phyloP scores from a whole-genome alignment of 345 rosid genomes.

The Capsella bursapastoris region DNA sequence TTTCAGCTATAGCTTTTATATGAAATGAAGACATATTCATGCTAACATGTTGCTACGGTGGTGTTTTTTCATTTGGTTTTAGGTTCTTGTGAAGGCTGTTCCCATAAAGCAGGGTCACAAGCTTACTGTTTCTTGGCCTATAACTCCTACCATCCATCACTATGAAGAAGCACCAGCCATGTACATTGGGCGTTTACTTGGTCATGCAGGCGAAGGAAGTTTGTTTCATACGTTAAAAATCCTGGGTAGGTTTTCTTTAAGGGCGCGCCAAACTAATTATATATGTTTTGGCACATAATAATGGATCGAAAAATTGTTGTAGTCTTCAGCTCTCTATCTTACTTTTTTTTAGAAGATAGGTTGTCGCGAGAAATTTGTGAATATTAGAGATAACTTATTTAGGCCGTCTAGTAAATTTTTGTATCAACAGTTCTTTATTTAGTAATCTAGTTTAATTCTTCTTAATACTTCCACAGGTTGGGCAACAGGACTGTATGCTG shows the following conservation, averaged over 20 bases:
- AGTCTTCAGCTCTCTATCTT: not conserved
- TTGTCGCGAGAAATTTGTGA: not conserved
- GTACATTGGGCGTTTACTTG: conserved; percentile 77
- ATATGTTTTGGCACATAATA: not conserved
- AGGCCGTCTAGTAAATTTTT: not conserved
- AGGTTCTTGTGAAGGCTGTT: conserved; percentile 80
- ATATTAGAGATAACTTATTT: not conserved
- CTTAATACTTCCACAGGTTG: conserved; percentile 57
- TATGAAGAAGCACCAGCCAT: conserved; percentile 84
- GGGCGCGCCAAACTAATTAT: not conserved
- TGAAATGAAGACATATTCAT: not conserved
- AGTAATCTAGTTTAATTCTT: not conserved
- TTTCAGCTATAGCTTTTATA: conserved; percentile 5
- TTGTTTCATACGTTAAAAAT: conserved; percentile 77
- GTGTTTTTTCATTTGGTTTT: conserved; percentile 29
- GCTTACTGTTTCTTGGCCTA: conserved; percentile 74
- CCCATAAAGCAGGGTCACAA: conserved; percentile 78
- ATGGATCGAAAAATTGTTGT: not conserved
- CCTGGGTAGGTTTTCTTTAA: conserved; percentile 62
- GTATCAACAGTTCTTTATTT: not conserved
- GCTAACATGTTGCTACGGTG: conserved; percentile 3
- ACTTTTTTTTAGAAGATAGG: not conserved
- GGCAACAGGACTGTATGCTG: conserved; percentile 75
- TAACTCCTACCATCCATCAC: conserved; percentile 71
- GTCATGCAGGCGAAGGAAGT: conserved; percentile 94